phyloP scores from a whole-genome alignment of 495 filamentous ascomycete genomes.

The Letharia columbiana region DNA sequence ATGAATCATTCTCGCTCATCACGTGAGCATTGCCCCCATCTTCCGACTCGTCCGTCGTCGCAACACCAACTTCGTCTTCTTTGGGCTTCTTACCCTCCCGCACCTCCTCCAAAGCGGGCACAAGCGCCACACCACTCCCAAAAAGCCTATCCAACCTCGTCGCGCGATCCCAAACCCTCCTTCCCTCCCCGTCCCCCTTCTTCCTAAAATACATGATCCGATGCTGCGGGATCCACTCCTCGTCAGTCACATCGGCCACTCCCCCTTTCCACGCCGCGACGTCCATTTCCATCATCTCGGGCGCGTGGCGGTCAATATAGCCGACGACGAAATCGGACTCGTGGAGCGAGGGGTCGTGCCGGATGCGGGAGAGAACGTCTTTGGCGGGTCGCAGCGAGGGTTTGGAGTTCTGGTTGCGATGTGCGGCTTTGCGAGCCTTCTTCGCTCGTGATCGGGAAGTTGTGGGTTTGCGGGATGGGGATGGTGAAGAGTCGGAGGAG shows the following conservation, averaged over 20 bases:
- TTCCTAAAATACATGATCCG: slow-evolving; percentile 64
- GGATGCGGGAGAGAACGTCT: slow-evolving; percentile 65
- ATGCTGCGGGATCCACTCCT: slow-evolving; percentile 81
- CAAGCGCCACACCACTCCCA: slow-evolving; percentile 41
- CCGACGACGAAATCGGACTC: slow-evolving; percentile 59
- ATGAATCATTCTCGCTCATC: background rate
- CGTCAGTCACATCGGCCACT: slow-evolving; percentile 60
- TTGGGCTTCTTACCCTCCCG: background rate
- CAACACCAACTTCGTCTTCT: background rate
- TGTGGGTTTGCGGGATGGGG: background rate
- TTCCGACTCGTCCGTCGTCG: background rate
- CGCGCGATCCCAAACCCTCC: slow-evolving; percentile 49
- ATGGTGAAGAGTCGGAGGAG: slow-evolving; percentile 10
- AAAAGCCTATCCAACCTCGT: slow-evolving; percentile 49
- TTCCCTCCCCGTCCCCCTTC: slow-evolving; percentile 33
- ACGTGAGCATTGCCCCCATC: background rate
- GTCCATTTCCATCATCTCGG: slow-evolving; percentile 45
- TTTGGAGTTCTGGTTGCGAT: slow-evolving; percentile 10
- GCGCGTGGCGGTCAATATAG: slow-evolving; percentile 58
- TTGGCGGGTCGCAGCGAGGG: slow-evolving; percentile 22
- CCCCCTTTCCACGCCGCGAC: slow-evolving; percentile 64
- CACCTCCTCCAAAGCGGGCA: background rate
- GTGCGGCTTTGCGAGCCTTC: slow-evolving; percentile 17
- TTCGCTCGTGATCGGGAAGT: slow-evolving; percentile 18
- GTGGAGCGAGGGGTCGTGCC: slow-evolving; percentile 59